Evolutionary conservation across 139 green algal genomes (phyloP), one percentile per base, ranked within the genome.

Genomic region (Penium margaritaceum): DNA sequence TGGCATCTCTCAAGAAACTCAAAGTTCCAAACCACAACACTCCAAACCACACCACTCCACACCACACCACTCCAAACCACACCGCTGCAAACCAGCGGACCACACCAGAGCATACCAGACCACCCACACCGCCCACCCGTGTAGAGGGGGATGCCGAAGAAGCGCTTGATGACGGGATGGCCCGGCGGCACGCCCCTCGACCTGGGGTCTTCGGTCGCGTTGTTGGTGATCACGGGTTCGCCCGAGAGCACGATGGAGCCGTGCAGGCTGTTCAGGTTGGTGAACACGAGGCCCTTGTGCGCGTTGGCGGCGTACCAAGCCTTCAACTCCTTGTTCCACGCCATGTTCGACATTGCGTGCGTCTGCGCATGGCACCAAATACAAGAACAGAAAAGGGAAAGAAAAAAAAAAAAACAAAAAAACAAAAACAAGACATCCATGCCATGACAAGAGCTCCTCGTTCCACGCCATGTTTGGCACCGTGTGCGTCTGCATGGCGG

Each of bases 101-200:
- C 41, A 51, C 41, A 12, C 9, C 9, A 51, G 41, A 51, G 9
- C 9, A 21, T 51, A 21, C 12, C 9, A 51, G 12, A 51, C 2
- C 24, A 21, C 27, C 54, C 27, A 5, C 27, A 14, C 27, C 2
- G 35, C 24, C 6, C 29, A 64, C 55, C 55, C 3, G 55, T 36
- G 29, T 38, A 74, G 21, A 74, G n/a, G 24, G 66, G 66, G 12
- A 74, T 63, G 33, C 66, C 66, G n/a, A 74, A n/a, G 41, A 74
- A 74, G 54, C 54, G 35, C n/a, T n/a, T 37, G 38, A 74, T 74
- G 5, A 43, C 33, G 19, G 66, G 66, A 24, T 74, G 66, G 1
- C 66, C 66, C 17, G 35, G 32, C 34, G 66, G 66, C 41, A 74
- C 51, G n/a, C 66, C 66, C 5, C 29, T 34, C 5, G 66, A 33